phyloP scores from a whole-genome alignment of 208 protist genomes.

The Naegleria gruberi region DNA sequence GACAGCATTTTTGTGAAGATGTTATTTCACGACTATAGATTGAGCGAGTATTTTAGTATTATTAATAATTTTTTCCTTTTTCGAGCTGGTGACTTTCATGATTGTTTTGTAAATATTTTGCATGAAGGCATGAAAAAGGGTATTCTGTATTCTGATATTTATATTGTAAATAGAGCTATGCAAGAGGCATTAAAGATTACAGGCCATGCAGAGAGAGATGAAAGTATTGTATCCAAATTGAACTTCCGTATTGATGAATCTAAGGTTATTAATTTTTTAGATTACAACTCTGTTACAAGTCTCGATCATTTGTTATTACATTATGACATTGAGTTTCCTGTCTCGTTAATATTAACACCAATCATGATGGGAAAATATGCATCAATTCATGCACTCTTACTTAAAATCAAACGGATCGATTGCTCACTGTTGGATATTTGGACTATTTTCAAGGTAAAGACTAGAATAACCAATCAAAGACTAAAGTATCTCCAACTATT shows the following conservation, averaged over 20 bases:
- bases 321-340: not conserved
- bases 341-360: not conserved
- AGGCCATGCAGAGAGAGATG: not conserved
- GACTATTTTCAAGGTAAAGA: not conserved
- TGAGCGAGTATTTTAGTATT: not conserved
- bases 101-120: not conserved
- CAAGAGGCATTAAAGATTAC: not conserved
- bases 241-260: not conserved
- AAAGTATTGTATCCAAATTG: not conserved
- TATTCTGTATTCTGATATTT: not conserved
- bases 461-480: not conserved
- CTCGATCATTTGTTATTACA: not conserved
- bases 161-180: not conserved
- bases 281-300: not conserved
- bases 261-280: not conserved
- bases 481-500: not conserved
- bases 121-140: not conserved
- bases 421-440: not conserved
- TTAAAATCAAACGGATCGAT: not conserved
- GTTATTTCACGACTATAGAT: not conserved
- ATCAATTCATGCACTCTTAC: not conserved
- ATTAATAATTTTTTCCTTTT: not conserved
- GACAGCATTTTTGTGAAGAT: not conserved
- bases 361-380: not conserved
- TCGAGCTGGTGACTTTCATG: not conserved